Evolutionary conservation across 208 protist species (phyloP), one percentile per base, ranked within the genome.

Genomic region (Trypanosoma theileri): DNA sequence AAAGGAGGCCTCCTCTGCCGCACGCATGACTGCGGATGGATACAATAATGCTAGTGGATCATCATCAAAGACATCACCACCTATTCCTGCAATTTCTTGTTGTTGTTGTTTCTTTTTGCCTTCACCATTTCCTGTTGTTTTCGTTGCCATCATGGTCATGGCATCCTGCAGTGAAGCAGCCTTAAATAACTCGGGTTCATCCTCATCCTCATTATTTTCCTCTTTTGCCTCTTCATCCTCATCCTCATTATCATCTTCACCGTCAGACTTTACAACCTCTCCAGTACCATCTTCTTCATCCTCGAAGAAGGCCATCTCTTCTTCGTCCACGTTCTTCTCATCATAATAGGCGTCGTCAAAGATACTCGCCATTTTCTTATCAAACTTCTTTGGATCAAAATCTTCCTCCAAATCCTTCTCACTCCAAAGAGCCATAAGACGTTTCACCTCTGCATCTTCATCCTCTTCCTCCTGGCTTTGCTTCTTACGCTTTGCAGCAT

Each of bases 331-430:
- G 62, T 93, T 93, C 19, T 80, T 76, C 55, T 90, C 86, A 53
- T 91, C 75, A 75, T 97, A 92, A 79, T 94, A 97, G 40, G 92
- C 84, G 28, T 94, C 83, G 69, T 92, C 67, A 73, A 97, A 95
- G 31, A 97, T 66, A 66, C 80, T 60, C 42, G 81, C 77, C 92
- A 97, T 97, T 75, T 93, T 94, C 50, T 76, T 80, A 46, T 95
- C 88, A 57, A 94, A 97, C 66, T 94, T 87, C 6, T 81, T 80
- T 8, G 92, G 83, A 62, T 97, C 87, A 67, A 89, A 97, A 17
- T 89, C 86, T 40, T 85, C 85, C 3, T 94, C 83, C 13, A 97
- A 77, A 66, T 88, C 86, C 59, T 94, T 81, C 66, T 96, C 87
- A 21, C 72, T 85, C 86, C 88, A 96, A 24, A 93, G 69, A 19